Evolutionary conservation across 1,139 yeast species (phyloP), one percentile per base, ranked within the genome.

Genomic region (Blastobotrys arbuscula): DNA sequence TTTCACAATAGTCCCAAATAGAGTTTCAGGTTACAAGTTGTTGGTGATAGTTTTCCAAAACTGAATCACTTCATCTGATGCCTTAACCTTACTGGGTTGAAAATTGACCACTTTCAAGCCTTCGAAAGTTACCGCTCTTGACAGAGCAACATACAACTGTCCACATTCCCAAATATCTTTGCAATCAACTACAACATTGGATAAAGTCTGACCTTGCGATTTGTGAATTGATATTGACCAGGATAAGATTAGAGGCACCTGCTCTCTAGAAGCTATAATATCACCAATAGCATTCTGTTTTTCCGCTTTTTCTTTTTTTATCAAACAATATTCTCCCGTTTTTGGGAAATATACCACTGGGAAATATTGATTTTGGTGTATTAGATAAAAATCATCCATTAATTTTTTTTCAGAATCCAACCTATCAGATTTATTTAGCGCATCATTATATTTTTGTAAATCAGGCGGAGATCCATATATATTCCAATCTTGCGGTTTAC

Each of bases 171-270:
- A 88, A 19, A 34, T n/a, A 20, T 33, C 21, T n/a, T n/a, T 15
- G 88, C 94, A 0, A 59, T 88, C 94, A 3, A 88, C 92, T 54
- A 78, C 76, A n/a, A 88, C 81, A 50, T 94, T 67, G 37, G 78
- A 82, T 45, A 88, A 73, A 0, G 97, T 86, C 67, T 88, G 96
- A 1, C 97, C 97, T 66, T 88, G 97, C 0, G 96, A 82, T 61
- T 88, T 88, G 65, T 88, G 97, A 46, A 88, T 87, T 0, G 96
- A 86, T 59, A 88, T 68, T 0, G 96, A 95, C 95, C 96, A 88
- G 10, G 96, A 81, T 37, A 85, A 70, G 47, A 86, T 71, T 36
- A 88, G 70, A 0, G 96, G 97, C 4, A 86, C 57, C 62, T 88
- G 96, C 0, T 7, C 2, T 5, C 47, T 36, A 7, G 36, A n/a